These are phyloP conservation scores for Dendrocalamus latiflorus DNA, from an alignment of 202 grass and related monocot genomes.

Conservation along the genomic window DNA sequence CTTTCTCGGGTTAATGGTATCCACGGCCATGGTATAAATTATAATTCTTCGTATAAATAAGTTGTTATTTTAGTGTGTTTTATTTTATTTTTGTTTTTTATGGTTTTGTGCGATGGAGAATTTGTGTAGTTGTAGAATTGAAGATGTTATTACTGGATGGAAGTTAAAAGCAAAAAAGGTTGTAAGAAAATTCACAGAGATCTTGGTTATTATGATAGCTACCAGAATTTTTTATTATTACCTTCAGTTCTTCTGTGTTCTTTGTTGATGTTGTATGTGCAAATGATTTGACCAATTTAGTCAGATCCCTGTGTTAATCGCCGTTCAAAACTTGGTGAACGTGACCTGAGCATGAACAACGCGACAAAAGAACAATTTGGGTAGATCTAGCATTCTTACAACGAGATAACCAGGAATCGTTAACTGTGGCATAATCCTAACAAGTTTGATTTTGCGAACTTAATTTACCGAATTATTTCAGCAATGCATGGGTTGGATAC, in stretches of 20 bases:
- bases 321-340: neutral
- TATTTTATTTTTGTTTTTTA: neutral
- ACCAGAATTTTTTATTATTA: constrained; percentile 6
- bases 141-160: constrained; percentile 20
- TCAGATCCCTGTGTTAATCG: neutral
- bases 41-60: constrained; percentile 44
- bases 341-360: neutral
- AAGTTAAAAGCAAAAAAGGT: constrained; percentile 4
- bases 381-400: constrained; percentile 22
- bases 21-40: constrained; percentile 50
- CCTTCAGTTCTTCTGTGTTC: neutral
- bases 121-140: constrained; percentile 36
- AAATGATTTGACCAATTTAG: neutral
- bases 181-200: constrained; percentile 34
- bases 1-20: neutral
- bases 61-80: constrained; percentile 21
- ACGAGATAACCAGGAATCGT: neutral
- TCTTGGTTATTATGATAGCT: constrained; percentile 28
- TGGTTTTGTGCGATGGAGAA: constrained; percentile 26
- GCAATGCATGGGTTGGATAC: constrained; percentile 21
- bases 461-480: constrained; percentile 1
- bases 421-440: constrained; percentile 14
- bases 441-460: constrained; percentile 6
- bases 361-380: neutral
- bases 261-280: neutral